A percentile compares a stretch with the other conserved stretches of the same genome.
Evolutionary conservation across 805 yeast species (phyloP).

Genomic region (Ogataea thermomethanolica): DNA sequence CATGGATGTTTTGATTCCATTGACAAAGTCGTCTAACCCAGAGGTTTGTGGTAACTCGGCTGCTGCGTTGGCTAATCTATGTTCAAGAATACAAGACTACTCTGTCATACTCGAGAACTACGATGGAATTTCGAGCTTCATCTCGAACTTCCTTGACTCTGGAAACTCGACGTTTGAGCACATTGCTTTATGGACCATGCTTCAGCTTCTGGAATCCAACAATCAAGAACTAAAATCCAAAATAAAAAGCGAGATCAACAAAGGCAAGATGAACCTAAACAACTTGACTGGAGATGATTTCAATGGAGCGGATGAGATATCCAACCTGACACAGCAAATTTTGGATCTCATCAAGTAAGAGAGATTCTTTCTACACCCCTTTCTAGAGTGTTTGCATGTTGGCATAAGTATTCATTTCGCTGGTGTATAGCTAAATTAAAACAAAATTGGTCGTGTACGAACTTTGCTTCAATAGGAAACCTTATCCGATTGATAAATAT

Average conservation of each 20-base stretch:
- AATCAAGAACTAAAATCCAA: conserved; percentile 52
- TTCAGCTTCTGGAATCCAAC: conserved; percentile 87
- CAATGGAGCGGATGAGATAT: conserved; percentile 36
- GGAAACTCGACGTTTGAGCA: conserved; percentile 95
- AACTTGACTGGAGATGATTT: conserved; percentile 34
- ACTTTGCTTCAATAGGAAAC: conserved; percentile 7
- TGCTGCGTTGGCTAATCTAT: conserved; percentile 93
- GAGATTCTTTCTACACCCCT: neutral
- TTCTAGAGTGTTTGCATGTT: conserved; percentile 11
- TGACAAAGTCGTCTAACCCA: conserved; percentile 80
- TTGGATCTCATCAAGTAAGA: conserved; percentile 32
- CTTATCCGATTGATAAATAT: conserved; percentile 8
- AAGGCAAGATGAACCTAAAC: conserved; percentile 32
- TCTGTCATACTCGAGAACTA: conserved; percentile 74
- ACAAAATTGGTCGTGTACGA: conserved; percentile 8
- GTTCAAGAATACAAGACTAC: conserved; percentile 86
- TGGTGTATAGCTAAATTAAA: conserved; percentile 4
- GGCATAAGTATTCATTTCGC: conserved; percentile 10
- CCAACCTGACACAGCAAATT: conserved; percentile 36
- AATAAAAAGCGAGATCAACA: conserved; percentile 32
- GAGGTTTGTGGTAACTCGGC: conserved; percentile 99
- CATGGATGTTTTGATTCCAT: conserved; percentile 83
- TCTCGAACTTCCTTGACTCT: conserved; percentile 73
- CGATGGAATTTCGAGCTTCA: conserved; percentile 88
- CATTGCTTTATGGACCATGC: conserved; percentile 94